Evolutionary conservation across 257 asterid genomes (phyloP).

Genomic region (Lycium ferocissimum): DNA sequence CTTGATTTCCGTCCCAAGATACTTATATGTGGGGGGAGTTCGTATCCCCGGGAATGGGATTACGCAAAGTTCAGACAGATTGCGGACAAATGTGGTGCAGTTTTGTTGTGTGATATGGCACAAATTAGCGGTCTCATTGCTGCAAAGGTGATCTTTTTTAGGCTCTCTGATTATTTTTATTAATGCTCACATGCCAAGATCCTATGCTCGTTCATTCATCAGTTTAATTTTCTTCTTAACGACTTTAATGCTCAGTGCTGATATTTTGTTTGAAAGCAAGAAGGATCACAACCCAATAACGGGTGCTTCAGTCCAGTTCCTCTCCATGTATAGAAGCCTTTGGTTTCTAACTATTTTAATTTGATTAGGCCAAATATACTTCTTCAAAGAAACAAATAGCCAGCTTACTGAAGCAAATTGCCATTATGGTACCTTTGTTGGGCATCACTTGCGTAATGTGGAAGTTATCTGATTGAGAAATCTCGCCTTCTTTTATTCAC

Average conservation of each 20-base stretch:
- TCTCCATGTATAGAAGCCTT: conserved; percentile 4
- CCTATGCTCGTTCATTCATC: neutral
- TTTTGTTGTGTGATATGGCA: conserved; percentile 90
- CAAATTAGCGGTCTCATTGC: conserved; percentile 91
- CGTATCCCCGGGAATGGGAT: conserved; percentile 93
- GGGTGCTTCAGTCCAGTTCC: neutral
- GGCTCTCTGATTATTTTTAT: neutral
- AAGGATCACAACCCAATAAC: neutral
- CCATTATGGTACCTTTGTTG: neutral
- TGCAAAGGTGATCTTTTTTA: conserved; percentile 64
- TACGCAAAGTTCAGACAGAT: conserved; percentile 74
- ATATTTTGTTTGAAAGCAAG: conserved; percentile 3
- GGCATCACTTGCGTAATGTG: neutral
- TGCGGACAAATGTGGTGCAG: conserved; percentile 91
- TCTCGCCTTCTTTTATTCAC: conserved; percentile 26
- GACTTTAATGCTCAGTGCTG: neutral
- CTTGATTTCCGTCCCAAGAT: conserved; percentile 90
- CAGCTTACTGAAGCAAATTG: neutral
- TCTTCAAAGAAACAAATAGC: conserved; percentile 8
- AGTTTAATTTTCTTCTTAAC: neutral
- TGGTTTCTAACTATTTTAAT: neutral
- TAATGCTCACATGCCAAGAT: neutral
- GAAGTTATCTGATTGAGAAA: conserved; percentile 7
- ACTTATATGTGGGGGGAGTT: conserved; percentile 92
- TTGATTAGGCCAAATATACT: conserved; percentile 2